Evolutionary conservation across 176 grass and related monocot species (phyloP), one percentile per base, ranked within the genome.

Genomic region (Canna indica): DNA sequence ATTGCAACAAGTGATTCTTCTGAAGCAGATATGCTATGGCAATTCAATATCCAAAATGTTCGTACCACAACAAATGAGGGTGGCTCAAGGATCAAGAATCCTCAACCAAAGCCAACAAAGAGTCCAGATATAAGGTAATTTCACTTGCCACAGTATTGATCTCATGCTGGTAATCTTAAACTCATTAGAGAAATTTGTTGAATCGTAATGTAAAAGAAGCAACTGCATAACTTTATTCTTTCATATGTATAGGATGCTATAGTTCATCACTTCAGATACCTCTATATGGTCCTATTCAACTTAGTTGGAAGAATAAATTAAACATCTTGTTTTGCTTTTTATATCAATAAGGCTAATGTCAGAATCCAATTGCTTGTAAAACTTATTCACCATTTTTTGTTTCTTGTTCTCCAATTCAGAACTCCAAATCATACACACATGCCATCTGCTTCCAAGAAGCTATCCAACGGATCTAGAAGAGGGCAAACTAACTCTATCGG

Each of bases 1-100:
- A 81, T 99, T 76, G 94, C 90, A 67, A 99, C 94, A 31, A 99
- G 94, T 72, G 94, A 99, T 88, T 99, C 94, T 63, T 99, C 94
- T 44, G 94, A 99, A 90, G 88, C 90, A 77, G 94, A 99, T 63
- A 83, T 83, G 71, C 80, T 88, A 26, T 99, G 94, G 94, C 94
- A 90, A 66, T 91, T 90, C 79, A 93, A 82, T 83, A 57, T 82
- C 48, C 84, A 86, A 81, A 99, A 78, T 79, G 79, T 90, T 25
- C 87, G 65, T 80, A 79, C 38, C 59, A 77, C 69, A 28, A 72
- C 70, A 70, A 85, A 74, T 56, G 82, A 90, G 36, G 72, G 35
- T 22, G 82, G 83, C 16, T 88, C 90, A 36, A 99, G 87, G 78
- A 80, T 99, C 68, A 99, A 93, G 78, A 99, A 99, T 77, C 78